Base-by-base conservation (phyloP, 2,329 filamentous ascomycete species). In the Colletotrichum liaoningense region DNA sequence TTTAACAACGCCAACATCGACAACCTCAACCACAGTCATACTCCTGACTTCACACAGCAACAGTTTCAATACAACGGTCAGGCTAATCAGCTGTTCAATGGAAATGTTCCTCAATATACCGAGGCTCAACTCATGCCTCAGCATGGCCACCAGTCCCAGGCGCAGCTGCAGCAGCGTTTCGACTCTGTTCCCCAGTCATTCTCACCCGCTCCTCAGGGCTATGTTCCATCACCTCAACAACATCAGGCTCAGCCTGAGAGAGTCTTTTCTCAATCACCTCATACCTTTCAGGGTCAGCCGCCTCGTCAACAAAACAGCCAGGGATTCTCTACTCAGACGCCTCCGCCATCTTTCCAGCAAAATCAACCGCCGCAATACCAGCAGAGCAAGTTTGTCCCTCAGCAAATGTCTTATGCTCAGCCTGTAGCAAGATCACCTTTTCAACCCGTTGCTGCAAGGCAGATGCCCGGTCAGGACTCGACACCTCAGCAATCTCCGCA, bases 81-180 rank as follows among this genome's bases (percentile, higher is more conserved):
- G 60, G 78, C 76, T 58, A 80, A 81, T 11, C 77, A 81, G 42
- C 74, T 80, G 3, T 84, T 80, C 63, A 79, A 80, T 38, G 76
- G 80, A 33, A 71, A 80, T 16, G 78, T 81, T 19, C 72, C 79
- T 38, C 81, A 83, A 49, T 84, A 79, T 59, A 74, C 74, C 30
- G 80, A 82, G 54, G 74, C 80, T 52, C 82, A 83, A 69, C 75
- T 84, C 46, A 76, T 84, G 59, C 70, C 80, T 16, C 81, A 81
- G 42, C 75, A 79, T 55, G 78, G 79, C 28, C 81, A 82, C 58
- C 81, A 81, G 28, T 80, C 73, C 35, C 80, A 83, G 63, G 79
- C 81, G 16, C 79, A 82, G 9, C 77, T 83, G 14, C 82, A 81
- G 56, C 81, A 81, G 66, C 79, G 66, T 12, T 76, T 76, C 55